Base-by-base conservation (phyloP, 2,329 filamentous ascomycete species). In the Diaporthe sp. region DNA sequence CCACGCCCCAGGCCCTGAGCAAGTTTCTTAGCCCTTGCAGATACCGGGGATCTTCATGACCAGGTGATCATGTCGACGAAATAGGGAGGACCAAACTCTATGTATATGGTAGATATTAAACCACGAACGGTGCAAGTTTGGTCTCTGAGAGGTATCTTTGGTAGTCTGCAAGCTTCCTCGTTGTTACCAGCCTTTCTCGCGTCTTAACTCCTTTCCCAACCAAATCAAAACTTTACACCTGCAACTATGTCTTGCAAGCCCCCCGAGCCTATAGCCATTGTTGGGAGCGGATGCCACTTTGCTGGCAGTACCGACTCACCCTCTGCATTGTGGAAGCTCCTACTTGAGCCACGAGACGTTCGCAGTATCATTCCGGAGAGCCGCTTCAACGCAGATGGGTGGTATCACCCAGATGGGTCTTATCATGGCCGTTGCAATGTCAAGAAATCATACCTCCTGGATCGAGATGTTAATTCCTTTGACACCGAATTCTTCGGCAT, bases 401-500 rank as follows among this genome's bases (percentile, higher is more conserved):
- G 75, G 53, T 78, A 76, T 37, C 76, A 77, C 25, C 72, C 77
- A 7, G 73, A 81, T 31, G 72, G 76, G 12, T 60, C 78, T 13
- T 75, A 79, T n/a, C 80, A 80, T 67, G 81, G 80, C 6, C 73
- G 67, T 22, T 78, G 73, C 60, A 82, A 80, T 31, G 79, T 78
- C 20, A 76, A 68, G 44, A 77, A 80, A 31, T 71, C 78, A 4
- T 78, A 82, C 65, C 73, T 81, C 4, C 58, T 81, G 3, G 68
- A 79, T 9, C 76, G 78, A 22, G 78, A 81, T 44, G 25, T 77
- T 1, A 37, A 20, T 42, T 39, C 55, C 0, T 85, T 84, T 74
- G 85, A 86, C 68, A 77, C 82, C 31, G 76, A 79, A 0, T 86
- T 85, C 78, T 86, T 86, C 78, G 81, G 81, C n/a, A 83, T 83